Base-by-base conservation (phyloP, 176 grass and related monocot species). In the Carex myosuroides region DNA sequence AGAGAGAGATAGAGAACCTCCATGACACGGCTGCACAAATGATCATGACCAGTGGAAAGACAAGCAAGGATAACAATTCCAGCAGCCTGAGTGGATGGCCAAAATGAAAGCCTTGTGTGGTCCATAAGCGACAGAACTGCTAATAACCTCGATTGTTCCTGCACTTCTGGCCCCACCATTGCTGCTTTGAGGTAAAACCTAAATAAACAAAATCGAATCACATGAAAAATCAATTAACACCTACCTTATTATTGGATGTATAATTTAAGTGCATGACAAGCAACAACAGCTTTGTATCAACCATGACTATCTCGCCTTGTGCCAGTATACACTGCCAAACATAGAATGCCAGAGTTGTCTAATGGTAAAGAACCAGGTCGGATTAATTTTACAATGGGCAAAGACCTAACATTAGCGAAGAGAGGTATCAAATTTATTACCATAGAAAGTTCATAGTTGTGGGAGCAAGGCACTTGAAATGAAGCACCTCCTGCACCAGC, bases 161-260 rank as follows among this genome's bases (percentile, higher is more conserved):
- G 57, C 6, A 89, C 83, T 80, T 81, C 87, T 7, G 78, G 83
- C 82, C 94, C 91, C 69, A 90, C 89, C 33, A 80, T 93, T 17
- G 85, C 93, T 18, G 93, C 91, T 76, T 95, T 98, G 18, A 98
- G 89, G 86, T 98, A 98, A 89, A 95, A 95, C 92, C 96, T 98
- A 57, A 8, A 42, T 78, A 24, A 56, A 68, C 18, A 4, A 86
- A 53, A 68, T 17, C 22, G 32, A 16, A 66, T 64, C 35, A 82
- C 48, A 24, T 48, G 39, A 64, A 12, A 58, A 54, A 12, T 41
- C 59, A 81, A 81, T n/a, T 44, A 81, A 21, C 32, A 21, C 5
- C 56, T 20, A 81, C 14, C 66, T 41, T n/a, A 41, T 41, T 72
- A 44, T 46, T 21, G 9, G 41, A 72, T 13, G 69, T 44, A 48